phyloP scores from a whole-genome alignment of 208 protist species.

The Blastocrithidia nonstop region DNA sequence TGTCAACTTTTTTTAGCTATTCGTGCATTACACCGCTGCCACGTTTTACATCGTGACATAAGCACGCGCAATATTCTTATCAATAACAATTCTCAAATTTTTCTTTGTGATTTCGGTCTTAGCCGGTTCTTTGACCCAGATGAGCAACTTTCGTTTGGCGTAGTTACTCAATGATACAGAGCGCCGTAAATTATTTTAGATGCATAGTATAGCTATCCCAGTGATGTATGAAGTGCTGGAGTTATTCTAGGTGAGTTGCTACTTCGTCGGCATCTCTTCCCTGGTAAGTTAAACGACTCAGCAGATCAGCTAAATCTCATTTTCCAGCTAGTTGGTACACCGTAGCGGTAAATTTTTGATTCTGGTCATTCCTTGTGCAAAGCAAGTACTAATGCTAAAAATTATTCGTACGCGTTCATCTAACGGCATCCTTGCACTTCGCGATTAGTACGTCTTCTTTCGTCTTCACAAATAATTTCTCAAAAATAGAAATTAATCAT shows the following conservation, averaged over 20 bases:
- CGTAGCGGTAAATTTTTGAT: conserved; percentile 68
- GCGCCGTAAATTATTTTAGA: conserved; percentile 88
- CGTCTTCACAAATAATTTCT: conserved; percentile 34
- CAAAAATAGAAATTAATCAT: conserved; percentile 6
- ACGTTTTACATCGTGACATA: conserved; percentile 76
- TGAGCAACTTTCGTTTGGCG: conserved; percentile 82
- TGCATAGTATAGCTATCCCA: conserved; percentile 66
- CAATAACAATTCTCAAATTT: conserved; percentile 71
- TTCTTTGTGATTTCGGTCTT: conserved; percentile 86
- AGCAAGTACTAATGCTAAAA: conserved; percentile 69
- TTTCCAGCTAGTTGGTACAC: conserved; percentile 88
- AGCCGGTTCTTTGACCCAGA: conserved; percentile 86
- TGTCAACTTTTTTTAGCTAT: conserved; percentile 79
- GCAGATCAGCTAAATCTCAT: conserved; percentile 91
- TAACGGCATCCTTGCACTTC: conserved; percentile 32
- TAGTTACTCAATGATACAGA: conserved; percentile 87
- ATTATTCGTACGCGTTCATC: conserved; percentile 60
- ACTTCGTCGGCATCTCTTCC: conserved; percentile 79
- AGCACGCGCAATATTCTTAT: conserved; percentile 86
- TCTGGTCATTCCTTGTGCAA: conserved; percentile 71
- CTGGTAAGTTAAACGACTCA: conserved; percentile 83
- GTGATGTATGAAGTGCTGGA: conserved; percentile 82
- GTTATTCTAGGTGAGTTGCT: conserved; percentile 88
- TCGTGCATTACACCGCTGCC: conserved; percentile 75
- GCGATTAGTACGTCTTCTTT: conserved; percentile 26